phyloP scores from a whole-genome alignment of 2,329 filamentous ascomycete genomes.

The Venturia oleaginea region DNA sequence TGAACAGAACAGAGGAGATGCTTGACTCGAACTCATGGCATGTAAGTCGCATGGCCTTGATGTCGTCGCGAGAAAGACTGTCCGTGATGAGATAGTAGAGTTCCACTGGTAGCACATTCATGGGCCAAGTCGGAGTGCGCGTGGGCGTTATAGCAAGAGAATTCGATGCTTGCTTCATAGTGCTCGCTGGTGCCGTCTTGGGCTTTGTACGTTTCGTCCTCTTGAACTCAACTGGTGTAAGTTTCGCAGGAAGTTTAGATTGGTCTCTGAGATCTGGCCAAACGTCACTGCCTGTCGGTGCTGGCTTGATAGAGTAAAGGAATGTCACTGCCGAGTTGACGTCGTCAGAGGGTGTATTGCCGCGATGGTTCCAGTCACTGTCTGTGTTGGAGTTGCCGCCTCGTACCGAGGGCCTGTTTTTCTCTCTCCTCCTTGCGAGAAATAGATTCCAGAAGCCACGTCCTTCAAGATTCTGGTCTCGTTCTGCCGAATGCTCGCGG shows the following conservation, averaged over 20 bases:
- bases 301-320: conserved; percentile 2
- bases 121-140: conserved; percentile 4
- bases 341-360: background rate
- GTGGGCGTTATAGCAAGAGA: background rate
- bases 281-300: conserved; percentile 23
- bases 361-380: background rate
- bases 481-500: background rate
- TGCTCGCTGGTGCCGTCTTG: background rate
- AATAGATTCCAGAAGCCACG: background rate
- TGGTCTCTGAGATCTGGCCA: conserved; percentile 27
- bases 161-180: background rate
- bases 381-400: background rate
- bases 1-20: conserved; percentile 50
- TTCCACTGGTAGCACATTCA: conserved; percentile 45
- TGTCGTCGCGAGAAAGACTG: conserved; percentile 47
- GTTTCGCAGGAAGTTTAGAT: conserved; percentile 18
- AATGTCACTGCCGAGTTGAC: background rate
- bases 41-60: conserved; percentile 54
- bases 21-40: conserved; percentile 50
- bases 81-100: conserved; percentile 50
- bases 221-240: background rate
- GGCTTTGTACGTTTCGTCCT: background rate
- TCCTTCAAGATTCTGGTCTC: background rate
- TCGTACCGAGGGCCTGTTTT: background rate
- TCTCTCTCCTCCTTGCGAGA: background rate